These are phyloP conservation scores for Sclerotinia trifoliorum DNA, from an alignment of 2,329 filamentous ascomycete species.

Conservation along the genomic window DNA sequence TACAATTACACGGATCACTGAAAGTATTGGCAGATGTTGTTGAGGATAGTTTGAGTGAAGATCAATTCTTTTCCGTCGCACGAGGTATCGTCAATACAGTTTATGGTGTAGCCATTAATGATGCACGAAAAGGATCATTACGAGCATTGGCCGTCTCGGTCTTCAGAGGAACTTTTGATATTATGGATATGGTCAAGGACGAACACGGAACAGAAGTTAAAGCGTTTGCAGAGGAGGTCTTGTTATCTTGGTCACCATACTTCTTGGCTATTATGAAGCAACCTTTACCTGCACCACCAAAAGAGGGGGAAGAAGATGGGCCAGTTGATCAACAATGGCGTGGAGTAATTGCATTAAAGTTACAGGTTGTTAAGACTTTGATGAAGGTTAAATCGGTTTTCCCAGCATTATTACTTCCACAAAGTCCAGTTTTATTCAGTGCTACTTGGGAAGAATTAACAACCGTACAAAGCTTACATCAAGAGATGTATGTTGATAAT, in stretches of 20 bases:
- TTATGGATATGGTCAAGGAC: constrained; percentile 94
- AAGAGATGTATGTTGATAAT: constrained; percentile 79
- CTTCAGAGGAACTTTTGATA: constrained; percentile 89
- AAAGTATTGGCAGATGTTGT: constrained; percentile 87
- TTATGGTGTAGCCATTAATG: constrained; percentile 77
- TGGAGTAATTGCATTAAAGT: constrained; percentile 79
- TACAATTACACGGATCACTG: constrained; percentile 83
- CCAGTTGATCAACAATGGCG: constrained; percentile 67
- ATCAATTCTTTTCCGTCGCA: constrained; percentile 91
- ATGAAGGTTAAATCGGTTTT: constrained; percentile 87
- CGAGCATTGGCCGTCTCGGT: constrained; percentile 85
- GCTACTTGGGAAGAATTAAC: constrained; percentile 87
- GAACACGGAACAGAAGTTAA: constrained; percentile 85
- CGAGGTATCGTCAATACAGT: constrained; percentile 80
- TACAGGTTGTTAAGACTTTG: constrained; percentile 91
- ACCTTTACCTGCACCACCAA: constrained; percentile 61
- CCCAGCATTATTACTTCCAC: constrained; percentile 74
- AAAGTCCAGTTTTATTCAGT: constrained; percentile 79
- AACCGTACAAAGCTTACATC: constrained; percentile 69
- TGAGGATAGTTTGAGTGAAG: constrained; percentile 88
- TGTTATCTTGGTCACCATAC: constrained; percentile 85
- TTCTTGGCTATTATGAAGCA: constrained; percentile 77
- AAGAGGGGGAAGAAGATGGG: constrained; percentile 54
- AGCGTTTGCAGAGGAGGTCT: constrained; percentile 81
- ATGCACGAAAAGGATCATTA: constrained; percentile 69